Conservation (phyloP, 2,329 filamentous ascomycete species). For the Rhinocladiella similis region DNA sequence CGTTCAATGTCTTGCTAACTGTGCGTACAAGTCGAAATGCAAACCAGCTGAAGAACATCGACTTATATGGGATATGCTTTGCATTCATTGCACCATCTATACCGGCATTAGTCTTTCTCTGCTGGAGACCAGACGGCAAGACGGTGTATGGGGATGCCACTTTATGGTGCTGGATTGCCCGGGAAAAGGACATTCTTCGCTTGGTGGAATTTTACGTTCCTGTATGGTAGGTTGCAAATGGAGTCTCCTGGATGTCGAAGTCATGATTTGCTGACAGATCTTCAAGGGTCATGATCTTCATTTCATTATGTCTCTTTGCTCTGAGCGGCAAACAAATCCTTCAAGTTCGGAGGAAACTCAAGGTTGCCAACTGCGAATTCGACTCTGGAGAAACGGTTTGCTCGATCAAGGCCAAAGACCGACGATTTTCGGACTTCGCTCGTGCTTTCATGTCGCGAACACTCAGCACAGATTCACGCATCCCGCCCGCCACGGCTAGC, state of each 20-base stretch:
- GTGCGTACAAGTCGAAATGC: slow-evolving; percentile 13
- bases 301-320: slow-evolving; percentile 13
- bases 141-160: slow-evolving; percentile 21
- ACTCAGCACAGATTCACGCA: not conserved
- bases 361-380: slow-evolving; percentile 11
- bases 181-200: slow-evolving; percentile 14
- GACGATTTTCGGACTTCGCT: slow-evolving; percentile 10
- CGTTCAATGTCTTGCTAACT: slow-evolving; percentile 20
- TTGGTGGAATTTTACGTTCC: slow-evolving; percentile 20
- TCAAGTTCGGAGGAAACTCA: slow-evolving; percentile 15
- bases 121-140: slow-evolving; percentile 18
- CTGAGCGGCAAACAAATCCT: slow-evolving; percentile 21
- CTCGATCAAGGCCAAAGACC: slow-evolving; percentile 3
- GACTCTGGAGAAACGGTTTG: not conserved
- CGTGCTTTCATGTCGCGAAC: slow-evolving; percentile 5
- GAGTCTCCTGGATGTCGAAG: not conserved
- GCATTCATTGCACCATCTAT: slow-evolving; percentile 15
- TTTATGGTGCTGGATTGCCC: slow-evolving; percentile 22
- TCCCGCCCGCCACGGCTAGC: not conserved
- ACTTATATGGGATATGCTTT: slow-evolving; percentile 14
- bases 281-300: slow-evolving; percentile 15
- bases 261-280: not conserved
- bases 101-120: slow-evolving; percentile 18
- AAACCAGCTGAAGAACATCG: slow-evolving; percentile 13
- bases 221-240: slow-evolving; percentile 8